Evolutionary conservation across 2,329 filamentous ascomycete genomes (phyloP).

Genomic region (Fusarium sp.): DNA sequence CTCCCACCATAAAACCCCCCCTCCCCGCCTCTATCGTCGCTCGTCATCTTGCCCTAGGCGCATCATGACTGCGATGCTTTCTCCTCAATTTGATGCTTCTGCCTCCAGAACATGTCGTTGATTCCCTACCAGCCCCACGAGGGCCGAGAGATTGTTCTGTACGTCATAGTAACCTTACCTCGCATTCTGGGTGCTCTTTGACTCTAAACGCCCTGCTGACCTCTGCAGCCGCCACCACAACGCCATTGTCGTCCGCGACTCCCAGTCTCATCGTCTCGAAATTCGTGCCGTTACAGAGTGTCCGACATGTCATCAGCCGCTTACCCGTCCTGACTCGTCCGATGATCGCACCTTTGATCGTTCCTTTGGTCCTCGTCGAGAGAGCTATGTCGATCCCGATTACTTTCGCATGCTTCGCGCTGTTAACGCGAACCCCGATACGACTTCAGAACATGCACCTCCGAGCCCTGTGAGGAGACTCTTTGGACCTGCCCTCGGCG

Average conservation of each 20-base stretch:
- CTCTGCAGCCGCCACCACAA: conserved; percentile 87
- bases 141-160: conserved; percentile 84
- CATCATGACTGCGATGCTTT: conserved; percentile 40
- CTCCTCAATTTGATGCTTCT: conserved; percentile 29
- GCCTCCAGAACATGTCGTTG: conserved; percentile 65
- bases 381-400: conserved; percentile 85
- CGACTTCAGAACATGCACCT: conserved; percentile 56
- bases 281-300: conserved; percentile 83
- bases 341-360: conserved; percentile 62
- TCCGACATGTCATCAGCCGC: conserved; percentile 88
- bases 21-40: conserved; percentile 8
- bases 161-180: conserved; percentile 52
- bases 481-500: conserved; percentile 56
- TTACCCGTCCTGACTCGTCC: conserved; percentile 57
- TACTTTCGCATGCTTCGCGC: conserved; percentile 94
- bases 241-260: conserved; percentile 91
- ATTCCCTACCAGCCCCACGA: conserved; percentile 80
- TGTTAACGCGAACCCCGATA: conserved; percentile 54
- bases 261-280: conserved; percentile 83
- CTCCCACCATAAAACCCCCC: conserved; percentile 8
- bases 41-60: conserved; percentile 4
- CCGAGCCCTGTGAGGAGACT: conserved; percentile 66
- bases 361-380: conserved; percentile 52
- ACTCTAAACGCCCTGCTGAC: neutral
- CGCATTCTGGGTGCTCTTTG: neutral